These are phyloP conservation scores for Wallacemonas sp. DNA, from an alignment of 208 protist species.

Conservation along the genomic window DNA sequence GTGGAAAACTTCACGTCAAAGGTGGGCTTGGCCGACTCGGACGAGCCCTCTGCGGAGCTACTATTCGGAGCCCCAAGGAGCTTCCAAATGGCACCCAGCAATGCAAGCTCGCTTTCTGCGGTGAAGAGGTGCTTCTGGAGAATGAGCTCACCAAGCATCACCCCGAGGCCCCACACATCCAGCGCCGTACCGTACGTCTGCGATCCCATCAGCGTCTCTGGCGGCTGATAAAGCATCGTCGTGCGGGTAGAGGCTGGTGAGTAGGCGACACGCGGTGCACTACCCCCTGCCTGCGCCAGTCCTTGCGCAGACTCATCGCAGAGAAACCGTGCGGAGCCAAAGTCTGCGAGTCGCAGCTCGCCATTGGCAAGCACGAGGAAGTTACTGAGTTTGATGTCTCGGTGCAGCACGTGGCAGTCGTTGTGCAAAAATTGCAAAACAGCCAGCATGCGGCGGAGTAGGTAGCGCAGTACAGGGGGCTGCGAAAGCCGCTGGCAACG, in stretches of 20 bases:
- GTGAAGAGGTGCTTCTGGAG: slow-evolving; percentile 75
- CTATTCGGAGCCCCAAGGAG: slow-evolving; percentile 57
- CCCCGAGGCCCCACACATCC: slow-evolving; percentile 88
- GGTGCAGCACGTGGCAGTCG: slow-evolving; percentile 74
- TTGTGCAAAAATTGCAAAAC: slow-evolving; percentile 74
- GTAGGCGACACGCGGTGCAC: slow-evolving; percentile 19
- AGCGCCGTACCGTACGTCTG: slow-evolving; percentile 48
- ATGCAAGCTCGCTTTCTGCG: slow-evolving; percentile 61
- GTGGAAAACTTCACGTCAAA: slow-evolving; percentile 64
- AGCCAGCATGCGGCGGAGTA: slow-evolving; percentile 71
- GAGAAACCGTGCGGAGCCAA: slow-evolving; percentile 80
- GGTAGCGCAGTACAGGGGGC: slow-evolving; percentile 56
- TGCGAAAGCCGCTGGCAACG: slow-evolving; percentile 10
- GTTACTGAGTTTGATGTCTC: slow-evolving; percentile 91
- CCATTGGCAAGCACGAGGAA: slow-evolving; percentile 69
- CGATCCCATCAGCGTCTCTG: slow-evolving; percentile 77
- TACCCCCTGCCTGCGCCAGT: too few relatives aligned
- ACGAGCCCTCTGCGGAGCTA: background rate
- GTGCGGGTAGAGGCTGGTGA: slow-evolving; percentile 76
- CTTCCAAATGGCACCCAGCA: slow-evolving; percentile 80
- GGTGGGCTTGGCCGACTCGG: slow-evolving; percentile 29
- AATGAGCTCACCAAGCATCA: slow-evolving; percentile 87
- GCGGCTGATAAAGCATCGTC: slow-evolving; percentile 86
- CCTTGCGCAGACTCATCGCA: too few relatives aligned
- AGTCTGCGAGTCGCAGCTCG: slow-evolving; percentile 82